Base-by-base conservation (phyloP, 805 yeast genomes). In the Ogataea nonfermentans region DNA sequence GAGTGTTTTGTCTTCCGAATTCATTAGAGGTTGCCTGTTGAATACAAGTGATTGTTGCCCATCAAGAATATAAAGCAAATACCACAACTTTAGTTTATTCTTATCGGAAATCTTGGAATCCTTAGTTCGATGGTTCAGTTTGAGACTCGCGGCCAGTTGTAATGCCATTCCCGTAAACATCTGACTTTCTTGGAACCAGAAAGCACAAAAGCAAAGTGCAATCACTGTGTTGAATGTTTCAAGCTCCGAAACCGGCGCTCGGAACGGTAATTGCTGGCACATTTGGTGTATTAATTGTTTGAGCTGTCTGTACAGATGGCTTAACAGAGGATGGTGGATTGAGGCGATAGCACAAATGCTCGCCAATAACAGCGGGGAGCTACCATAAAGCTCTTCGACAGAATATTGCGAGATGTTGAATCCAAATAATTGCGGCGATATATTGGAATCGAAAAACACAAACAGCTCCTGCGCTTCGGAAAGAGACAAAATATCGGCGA, bases 41-140 rank as follows among this genome's bases (percentile, higher is more conserved):
- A 71, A 74, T 0, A 81, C 72, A 51, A 81, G 59, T 47, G 84
- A 76, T 48, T 81, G 86, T 47, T 81, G 84, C 0, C 86, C 85
- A 58, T 81, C 88, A 25, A 80, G 60, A 8, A 79, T 73, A 56
- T 76, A 81, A 14, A 81, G 59, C 42, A 81, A 62, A 53, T 80
- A 81, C 88, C 88, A 81, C 30, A 81, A 60, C 49, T 78, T 78
- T 33, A 80, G 58, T 35, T 76, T 63, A 32, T 76, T 76, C 42
- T 64, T 65, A n/a, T 58, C 61, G 11, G 59, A 52, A 6, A 60
- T 46, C 10, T 39, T 32, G 1, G 53, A 47, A 16, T 46, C 51
- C n/a, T 35, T 44, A 14, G 41, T 36, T 8, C 35, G 25, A 32
- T 33, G 12, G 51, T 70, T 73, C 23, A 78, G 51, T 4, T 74